Percentiles rank a stretch among this genome's conserved stretches.
Evolutionary conservation across 2,329 filamentous ascomycete genomes (phyloP).

Genomic region (Aspergillus sergii): DNA sequence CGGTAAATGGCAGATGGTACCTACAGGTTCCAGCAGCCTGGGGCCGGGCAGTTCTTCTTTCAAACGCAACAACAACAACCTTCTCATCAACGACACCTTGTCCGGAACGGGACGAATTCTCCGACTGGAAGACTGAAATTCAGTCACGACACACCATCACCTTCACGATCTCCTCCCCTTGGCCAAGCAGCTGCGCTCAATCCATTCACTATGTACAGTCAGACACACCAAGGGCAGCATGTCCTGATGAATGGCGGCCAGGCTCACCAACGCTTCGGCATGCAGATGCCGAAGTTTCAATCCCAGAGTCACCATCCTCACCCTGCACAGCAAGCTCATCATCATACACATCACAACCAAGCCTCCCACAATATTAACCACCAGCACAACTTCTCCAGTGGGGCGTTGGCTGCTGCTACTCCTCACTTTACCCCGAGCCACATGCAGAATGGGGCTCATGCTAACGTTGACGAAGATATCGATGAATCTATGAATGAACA

Average conservation of each 20-base stretch:
- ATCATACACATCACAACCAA: conserved; percentile 48
- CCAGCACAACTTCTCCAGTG: conserved; percentile 54
- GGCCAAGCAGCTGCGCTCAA: conserved; percentile 47
- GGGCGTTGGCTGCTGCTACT: conserved; percentile 48
- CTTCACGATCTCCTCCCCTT: conserved; percentile 50
- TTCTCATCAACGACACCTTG: conserved; percentile 46
- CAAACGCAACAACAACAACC: conserved; percentile 43
- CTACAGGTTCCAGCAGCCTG: conserved; percentile 58
- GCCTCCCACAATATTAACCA: conserved; percentile 48
- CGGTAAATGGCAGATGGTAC: conserved; percentile 59
- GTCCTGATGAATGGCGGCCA: conserved; percentile 55
- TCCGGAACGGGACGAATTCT: conserved; percentile 50
- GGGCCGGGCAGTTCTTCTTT: conserved; percentile 54
- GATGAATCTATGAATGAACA: conserved; percentile 67
- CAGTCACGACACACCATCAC: conserved; percentile 50
- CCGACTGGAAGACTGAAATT: conserved; percentile 50
- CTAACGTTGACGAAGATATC: conserved; percentile 57
- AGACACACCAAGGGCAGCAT: conserved; percentile 52
- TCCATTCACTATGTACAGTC: conserved; percentile 51
- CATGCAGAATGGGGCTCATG: conserved; percentile 62
- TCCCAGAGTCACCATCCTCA: conserved; percentile 50
- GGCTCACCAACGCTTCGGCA: conserved; percentile 51
- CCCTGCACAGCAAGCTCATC: conserved; percentile 46
- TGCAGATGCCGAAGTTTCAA: conserved; percentile 52
- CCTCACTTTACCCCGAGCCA: conserved; percentile 63